These are phyloP conservation scores for Lactarius akahatsu DNA, from an alignment of 768 basidiomycete genomes.

Conservation along the genomic window DNA sequence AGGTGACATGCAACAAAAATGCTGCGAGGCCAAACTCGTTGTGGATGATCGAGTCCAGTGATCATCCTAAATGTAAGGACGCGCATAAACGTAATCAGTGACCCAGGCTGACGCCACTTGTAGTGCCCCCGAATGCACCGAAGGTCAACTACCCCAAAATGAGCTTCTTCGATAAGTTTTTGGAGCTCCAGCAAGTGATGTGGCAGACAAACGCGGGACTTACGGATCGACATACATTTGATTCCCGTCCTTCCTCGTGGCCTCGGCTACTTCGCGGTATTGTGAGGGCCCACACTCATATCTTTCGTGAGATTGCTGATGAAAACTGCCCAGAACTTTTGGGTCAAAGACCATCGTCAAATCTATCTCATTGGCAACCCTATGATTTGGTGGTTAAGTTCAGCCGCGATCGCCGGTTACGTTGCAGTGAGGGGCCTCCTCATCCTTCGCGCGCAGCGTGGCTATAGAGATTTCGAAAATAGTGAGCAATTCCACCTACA, in stretches of 20 bases:
- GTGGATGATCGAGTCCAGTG: conserved; percentile 91
- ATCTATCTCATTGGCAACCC: conserved; percentile 97
- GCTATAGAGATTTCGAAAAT: conserved; percentile 88
- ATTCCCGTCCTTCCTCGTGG: conserved; percentile 92
- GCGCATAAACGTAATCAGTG: conserved; percentile 7
- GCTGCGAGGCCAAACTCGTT: conserved; percentile 85
- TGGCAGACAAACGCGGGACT: conserved; percentile 96
- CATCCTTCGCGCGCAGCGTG: conserved; percentile 85
- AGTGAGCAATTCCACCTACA: conserved; percentile 51
- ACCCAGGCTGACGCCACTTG: conserved; percentile 6
- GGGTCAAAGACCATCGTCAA: conserved; percentile 95
- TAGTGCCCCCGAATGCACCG: conserved; percentile 68
- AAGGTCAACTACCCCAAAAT: conserved; percentile 93
- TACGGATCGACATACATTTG: conserved; percentile 92
- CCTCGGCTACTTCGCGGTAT: conserved; percentile 91
- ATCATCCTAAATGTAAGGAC: conserved; percentile 66
- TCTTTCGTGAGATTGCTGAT: neutral
- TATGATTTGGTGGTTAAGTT: conserved; percentile 87
- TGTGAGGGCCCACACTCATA: conserved; percentile 48
- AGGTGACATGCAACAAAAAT: conserved; percentile 99
- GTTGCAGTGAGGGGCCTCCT: conserved; percentile 70
- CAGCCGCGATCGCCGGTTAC: conserved; percentile 68
- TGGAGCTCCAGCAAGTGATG: conserved; percentile 91
- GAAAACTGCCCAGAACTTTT: conserved; percentile 72
- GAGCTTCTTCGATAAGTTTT: conserved; percentile 87